These are phyloP conservation scores for Tuber calosporum DNA, from an alignment of 495 filamentous ascomycete species.

Conservation along the genomic window DNA sequence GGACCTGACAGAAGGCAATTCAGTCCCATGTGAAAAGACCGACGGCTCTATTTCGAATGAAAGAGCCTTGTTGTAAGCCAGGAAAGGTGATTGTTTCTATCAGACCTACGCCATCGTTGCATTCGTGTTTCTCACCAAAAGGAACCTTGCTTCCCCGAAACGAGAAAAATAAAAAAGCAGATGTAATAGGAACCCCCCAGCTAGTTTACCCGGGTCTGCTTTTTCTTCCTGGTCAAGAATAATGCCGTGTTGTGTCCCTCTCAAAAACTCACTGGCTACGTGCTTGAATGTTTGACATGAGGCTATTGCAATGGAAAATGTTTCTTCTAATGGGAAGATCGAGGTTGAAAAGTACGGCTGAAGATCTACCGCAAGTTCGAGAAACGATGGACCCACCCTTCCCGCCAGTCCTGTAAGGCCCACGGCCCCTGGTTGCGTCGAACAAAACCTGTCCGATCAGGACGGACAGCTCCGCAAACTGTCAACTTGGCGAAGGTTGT, in stretches of 20 bases:
- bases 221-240: conserved; percentile 13
- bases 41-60: conserved; percentile 12
- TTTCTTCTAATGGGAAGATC: conserved; percentile 32
- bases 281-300: conserved; percentile 12
- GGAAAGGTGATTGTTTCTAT: conserved; percentile 7
- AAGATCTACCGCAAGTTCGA: conserved; percentile 32
- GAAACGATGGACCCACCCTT: conserved; percentile 39
- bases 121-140: neutral
- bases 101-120: neutral
- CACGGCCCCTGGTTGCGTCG: conserved; percentile 31
- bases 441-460: conserved; percentile 37
- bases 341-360: conserved; percentile 38
- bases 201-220: conserved; percentile 28
- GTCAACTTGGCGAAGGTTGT: conserved; percentile 14
- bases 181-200: neutral
- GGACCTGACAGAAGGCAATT: neutral
- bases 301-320: conserved; percentile 11
- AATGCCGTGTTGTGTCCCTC: conserved; percentile 15
- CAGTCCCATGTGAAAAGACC: neutral
- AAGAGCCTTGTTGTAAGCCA: conserved; percentile 13
- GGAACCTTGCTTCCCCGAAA: conserved; percentile 9
- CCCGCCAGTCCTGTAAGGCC: conserved; percentile 24
- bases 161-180: neutral
- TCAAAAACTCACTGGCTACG: conserved; percentile 7
- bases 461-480: conserved; percentile 33